Evolutionary conservation across 2,329 filamentous ascomycete species (phyloP), one percentile per base, ranked within the genome.

Genomic region (Dryadomyces quercivorus): DNA sequence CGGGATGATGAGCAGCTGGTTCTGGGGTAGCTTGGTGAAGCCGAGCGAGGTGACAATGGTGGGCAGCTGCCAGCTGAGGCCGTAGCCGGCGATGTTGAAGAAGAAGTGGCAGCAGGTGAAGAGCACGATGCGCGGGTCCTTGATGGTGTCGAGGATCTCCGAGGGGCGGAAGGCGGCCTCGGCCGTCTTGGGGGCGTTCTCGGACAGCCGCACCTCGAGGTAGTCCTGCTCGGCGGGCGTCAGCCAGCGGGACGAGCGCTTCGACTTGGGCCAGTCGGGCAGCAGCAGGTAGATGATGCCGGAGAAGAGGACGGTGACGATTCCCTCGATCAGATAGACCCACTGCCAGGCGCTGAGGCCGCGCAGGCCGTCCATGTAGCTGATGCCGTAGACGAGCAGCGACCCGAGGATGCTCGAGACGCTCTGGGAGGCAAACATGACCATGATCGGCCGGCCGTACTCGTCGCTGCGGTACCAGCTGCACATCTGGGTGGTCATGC

Each of bases 381-480:
- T 26, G 18, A 57, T 50, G 21, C 55, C 52, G 21, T 57, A 55
- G 7, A 52, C 40, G 26, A 58, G 36, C 8, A 58, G 22, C 13
- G 56, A 58, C 1, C 54, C 54, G 21, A 58, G 31, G 15, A 56
- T 48, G 22, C 44, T 51, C 5, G 56, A 46, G 22, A 58, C 49
- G 5, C 26, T 44, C 15, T 51, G 54, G 26, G 56, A 54, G 43
- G 54, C 56, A 52, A 56, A 56, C 16, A 58, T 34, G 51, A 48
- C 54, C 54, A 56, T 52, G 21, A 56, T 46, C 4, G 56, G 54
- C 36, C 51, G 51, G 40, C 36, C 51, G 36, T 56, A 48, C 44
- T 58, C 56, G 49, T 58, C 56, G n/a, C 40, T 49, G 18, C 56
- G 54, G 50, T 58, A 58, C 56, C 56, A 58, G 48, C 45, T 51